Evolutionary conservation across 495 filamentous ascomycete species (phyloP), one percentile per base, ranked within the genome.

Genomic region (Margaritispora aquatica): DNA sequence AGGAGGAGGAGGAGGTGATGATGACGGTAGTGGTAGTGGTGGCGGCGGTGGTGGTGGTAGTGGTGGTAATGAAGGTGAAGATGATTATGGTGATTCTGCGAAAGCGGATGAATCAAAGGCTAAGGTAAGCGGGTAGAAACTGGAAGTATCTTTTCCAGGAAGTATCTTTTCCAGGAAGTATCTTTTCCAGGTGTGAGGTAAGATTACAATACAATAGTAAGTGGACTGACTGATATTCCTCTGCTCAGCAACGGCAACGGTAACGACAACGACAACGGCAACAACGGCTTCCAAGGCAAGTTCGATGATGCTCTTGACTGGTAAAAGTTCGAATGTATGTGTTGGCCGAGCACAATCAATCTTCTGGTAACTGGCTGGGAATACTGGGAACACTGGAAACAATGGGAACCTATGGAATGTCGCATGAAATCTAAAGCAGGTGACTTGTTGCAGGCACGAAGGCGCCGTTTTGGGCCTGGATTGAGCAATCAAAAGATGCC

Each of bases 1-100:
- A 74, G 67, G 56, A 82, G 71, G 66, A 76, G 80, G 74, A 73
- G 70, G 65, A 77, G 75, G 23, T 80, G 77, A 26, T 80, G 80
- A 27, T 41, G 51, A 26, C 26, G 51, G 13, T 26, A 53, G 31
- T n/a, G 21, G 38, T 4, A 19, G 23, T n/a, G n/a, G n/a, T n/a
- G n/a, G n/a, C n/a, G n/a, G n/a, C n/a, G n/a, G n/a, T n/a, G n/a
- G n/a, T n/a, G n/a, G n/a, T n/a, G n/a, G n/a, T n/a, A n/a, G n/a
- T n/a, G n/a, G n/a, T n/a, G n/a, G n/a, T n/a, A n/a, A n/a, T n/a
- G n/a, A n/a, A n/a, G n/a, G n/a, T n/a, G 11, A 2, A 34, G 9
- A 34, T 52, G 50, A 17, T 15, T 9, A 5, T 34, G 7, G 7
- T 15, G 29, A 7, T n/a, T 9, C 38, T 44, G 38, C 15, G 11